Evolutionary conservation across 73 alveolate species (phyloP).

Genomic region (Stentor coeruleus): DNA sequence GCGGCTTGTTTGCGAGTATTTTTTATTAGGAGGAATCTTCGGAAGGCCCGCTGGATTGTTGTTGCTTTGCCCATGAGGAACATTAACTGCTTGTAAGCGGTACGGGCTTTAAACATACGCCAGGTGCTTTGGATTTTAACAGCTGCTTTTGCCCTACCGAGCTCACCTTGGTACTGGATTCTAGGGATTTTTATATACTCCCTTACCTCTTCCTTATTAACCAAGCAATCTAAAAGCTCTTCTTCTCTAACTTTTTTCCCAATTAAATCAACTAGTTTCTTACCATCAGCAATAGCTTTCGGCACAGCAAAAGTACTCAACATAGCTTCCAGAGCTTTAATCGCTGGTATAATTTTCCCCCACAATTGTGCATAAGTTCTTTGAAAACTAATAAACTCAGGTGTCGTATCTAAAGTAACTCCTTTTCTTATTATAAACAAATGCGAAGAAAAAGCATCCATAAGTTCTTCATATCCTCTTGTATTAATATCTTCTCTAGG

Average conservation of each 20-base stretch:
- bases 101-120: conserved; percentile 58
- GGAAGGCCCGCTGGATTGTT: conserved; percentile 48
- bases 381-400: conserved; percentile 56
- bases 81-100: conserved; percentile 60
- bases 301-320: conserved; percentile 47
- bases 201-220: conserved; percentile 59
- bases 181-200: conserved; percentile 54
- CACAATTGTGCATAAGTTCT: conserved; percentile 59
- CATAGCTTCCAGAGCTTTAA: conserved; percentile 46
- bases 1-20: conserved; percentile 56
- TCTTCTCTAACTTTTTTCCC: conserved; percentile 29
- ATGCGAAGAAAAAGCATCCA: conserved; percentile 72
- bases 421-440: conserved; percentile 60
- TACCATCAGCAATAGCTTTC: conserved; percentile 55
- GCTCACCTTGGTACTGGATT: conserved; percentile 60
- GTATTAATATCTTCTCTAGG: conserved; percentile 32
- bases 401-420: conserved; percentile 45
- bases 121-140: conserved; percentile 60
- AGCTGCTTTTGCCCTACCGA: conserved; percentile 66
- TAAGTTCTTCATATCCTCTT: conserved; percentile 60
- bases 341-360: conserved; percentile 51
- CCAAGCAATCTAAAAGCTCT: conserved; percentile 54
- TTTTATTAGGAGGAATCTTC: conserved; percentile 51
- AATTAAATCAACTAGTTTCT: conserved; percentile 34
- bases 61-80: conserved; percentile 59